Evolutionary conservation across 2,329 filamentous ascomycete species (phyloP).

Genomic region (Colletotrichum sp.): DNA sequence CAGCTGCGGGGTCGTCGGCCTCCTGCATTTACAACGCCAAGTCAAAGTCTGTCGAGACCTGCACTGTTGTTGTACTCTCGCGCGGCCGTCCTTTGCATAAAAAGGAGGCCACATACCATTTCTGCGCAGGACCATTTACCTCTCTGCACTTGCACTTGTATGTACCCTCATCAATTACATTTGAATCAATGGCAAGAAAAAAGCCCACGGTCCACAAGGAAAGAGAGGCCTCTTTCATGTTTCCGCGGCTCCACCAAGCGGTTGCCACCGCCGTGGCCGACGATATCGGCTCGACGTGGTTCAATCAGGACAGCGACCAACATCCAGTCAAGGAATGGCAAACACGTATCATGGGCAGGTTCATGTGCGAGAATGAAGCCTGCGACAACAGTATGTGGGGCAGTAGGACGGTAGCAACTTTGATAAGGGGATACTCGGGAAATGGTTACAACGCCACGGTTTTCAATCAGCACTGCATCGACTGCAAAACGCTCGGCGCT

Average conservation of each 20-base stretch:
- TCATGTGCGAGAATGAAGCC: constrained; percentile 31
- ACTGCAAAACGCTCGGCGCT: constrained; percentile 30
- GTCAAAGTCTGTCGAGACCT: background rate
- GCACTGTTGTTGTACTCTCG: background rate
- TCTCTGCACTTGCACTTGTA: background rate
- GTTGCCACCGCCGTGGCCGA: constrained; percentile 7
- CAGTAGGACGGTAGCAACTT: constrained; percentile 38
- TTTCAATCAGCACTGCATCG: constrained; percentile 40
- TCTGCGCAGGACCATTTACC: background rate
- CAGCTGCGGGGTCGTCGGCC: background rate
- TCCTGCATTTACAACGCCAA: background rate
- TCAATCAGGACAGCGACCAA: constrained; percentile 26
- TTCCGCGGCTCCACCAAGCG: background rate
- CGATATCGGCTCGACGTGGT: constrained; percentile 17
- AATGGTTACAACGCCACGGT: constrained; percentile 40
- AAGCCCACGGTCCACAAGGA: background rate
- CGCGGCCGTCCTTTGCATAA: background rate
- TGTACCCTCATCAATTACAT: background rate
- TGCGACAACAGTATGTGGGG: constrained; percentile 31
- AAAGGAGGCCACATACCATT: background rate
- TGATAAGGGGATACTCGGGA: constrained; percentile 33
- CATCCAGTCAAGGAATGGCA: constrained; percentile 25
- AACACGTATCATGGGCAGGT: constrained; percentile 36
- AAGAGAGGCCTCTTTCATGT: background rate
- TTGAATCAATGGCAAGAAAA: background rate